A percentile compares a stretch with the other conserved stretches of the same genome.
phyloP scores from a whole-genome alignment of 192 early-diverging fungal genomes.

The Coemansia sp. region DNA sequence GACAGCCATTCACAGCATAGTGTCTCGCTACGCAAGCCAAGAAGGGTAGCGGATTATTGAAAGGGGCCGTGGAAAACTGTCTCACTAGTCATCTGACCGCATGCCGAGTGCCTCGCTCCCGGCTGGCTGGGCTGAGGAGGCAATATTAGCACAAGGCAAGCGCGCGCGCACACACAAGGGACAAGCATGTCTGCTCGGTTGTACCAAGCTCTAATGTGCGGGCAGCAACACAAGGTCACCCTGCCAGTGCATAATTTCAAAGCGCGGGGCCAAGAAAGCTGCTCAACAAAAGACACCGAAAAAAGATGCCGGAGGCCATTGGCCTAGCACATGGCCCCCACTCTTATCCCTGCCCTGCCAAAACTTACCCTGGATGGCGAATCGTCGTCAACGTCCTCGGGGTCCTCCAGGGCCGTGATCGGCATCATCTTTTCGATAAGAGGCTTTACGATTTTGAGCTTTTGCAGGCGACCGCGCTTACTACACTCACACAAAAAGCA shows the following conservation, averaged over 20 bases:
- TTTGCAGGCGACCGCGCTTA: constrained; percentile 81
- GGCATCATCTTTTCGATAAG: constrained; percentile 80
- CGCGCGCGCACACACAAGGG: neutral
- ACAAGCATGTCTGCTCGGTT: neutral
- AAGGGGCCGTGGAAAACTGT: neutral
- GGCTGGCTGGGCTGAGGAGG: neutral
- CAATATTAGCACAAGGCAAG: neutral
- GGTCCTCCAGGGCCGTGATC: constrained; percentile 78
- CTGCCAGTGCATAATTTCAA: neutral
- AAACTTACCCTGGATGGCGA: constrained; percentile 62
- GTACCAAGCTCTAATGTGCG: neutral
- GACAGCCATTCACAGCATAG: neutral
- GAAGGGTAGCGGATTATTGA: neutral
- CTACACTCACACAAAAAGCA: constrained; percentile 23
- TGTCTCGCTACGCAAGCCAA: neutral
- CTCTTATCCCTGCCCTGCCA: neutral
- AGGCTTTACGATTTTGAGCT: constrained; percentile 76
- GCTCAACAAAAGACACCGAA: neutral
- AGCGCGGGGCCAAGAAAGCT: neutral
- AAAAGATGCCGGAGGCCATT: neutral
- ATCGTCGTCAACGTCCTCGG: constrained; percentile 78
- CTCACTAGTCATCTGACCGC: neutral
- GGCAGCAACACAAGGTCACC: neutral
- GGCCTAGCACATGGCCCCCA: neutral
- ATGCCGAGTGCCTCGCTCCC: constrained; percentile 2